These are phyloP conservation scores for Plasmodium knowlesi DNA, from an alignment of 169 alveolate genomes.

Conservation along the genomic window DNA sequence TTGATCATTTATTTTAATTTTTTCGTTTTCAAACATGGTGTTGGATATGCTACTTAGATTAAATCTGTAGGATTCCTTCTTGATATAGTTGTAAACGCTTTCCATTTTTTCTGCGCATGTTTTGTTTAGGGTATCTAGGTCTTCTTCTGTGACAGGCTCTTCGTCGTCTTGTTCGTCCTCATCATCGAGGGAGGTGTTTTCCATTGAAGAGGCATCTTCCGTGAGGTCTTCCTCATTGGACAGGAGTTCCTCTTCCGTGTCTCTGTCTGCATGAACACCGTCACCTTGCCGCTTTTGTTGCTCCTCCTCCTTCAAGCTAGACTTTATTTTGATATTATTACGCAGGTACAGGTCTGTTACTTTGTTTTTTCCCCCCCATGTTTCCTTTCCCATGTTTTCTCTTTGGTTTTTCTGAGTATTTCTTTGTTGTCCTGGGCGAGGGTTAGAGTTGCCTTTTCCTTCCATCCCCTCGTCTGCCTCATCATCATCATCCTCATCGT, in stretches of 20 bases:
- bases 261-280: background rate
- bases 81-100: conserved; percentile 19
- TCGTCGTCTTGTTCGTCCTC: conserved; percentile 3
- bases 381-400: background rate
- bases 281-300: background rate
- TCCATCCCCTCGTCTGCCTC: background rate
- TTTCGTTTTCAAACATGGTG: conserved; percentile 59
- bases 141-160: conserved; percentile 31
- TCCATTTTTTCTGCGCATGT: conserved; percentile 45
- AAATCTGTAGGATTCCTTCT: conserved; percentile 62
- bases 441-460: background rate
- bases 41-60: conserved; percentile 41
- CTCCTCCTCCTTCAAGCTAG: background rate
- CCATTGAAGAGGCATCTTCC: background rate
- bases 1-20: conserved; percentile 41
- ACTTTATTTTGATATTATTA: conserved; percentile 9
- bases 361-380: background rate
- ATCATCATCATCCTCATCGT: background rate
- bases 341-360: background rate
- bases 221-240: conserved; percentile 6
- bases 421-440: background rate
- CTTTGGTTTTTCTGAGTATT: background rate
- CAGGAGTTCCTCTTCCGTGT: background rate
- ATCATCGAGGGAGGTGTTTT: background rate
- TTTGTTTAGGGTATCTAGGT: background rate